phyloP scores from a whole-genome alignment of 805 yeast species.

The Vanderwaltozyma yarrowii region DNA sequence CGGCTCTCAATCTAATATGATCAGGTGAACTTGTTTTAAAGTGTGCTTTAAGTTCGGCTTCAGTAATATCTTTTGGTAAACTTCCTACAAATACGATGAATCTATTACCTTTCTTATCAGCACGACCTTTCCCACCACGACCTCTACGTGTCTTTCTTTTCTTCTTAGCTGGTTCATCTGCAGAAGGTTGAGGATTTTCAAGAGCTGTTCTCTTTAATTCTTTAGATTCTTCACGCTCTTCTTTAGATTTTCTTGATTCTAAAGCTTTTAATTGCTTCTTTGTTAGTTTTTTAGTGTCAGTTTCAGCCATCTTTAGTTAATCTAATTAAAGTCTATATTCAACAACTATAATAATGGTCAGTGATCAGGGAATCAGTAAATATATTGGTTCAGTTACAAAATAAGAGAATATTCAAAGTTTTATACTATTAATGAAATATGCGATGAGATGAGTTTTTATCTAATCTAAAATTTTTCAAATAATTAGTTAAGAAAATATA shows the following conservation, averaged over 20 bases:
- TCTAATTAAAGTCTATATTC: neutral
- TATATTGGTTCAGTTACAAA: no score
- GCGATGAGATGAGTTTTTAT: no score
- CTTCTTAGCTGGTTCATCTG: slow-evolving; percentile 38
- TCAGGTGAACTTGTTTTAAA: slow-evolving; percentile 69
- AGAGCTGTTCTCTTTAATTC: slow-evolving; percentile 17
- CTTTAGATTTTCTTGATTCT: slow-evolving; percentile 27
- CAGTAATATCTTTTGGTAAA: slow-evolving; percentile 62
- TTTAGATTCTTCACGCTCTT: slow-evolving; percentile 17
- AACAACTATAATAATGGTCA: no score
- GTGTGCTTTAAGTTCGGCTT: slow-evolving; percentile 54
- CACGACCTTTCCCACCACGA: slow-evolving; percentile 68
- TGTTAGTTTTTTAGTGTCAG: slow-evolving; percentile 24
- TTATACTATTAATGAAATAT: no score
- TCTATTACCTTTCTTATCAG: slow-evolving; percentile 49
- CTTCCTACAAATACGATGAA: slow-evolving; percentile 87
- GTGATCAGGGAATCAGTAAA: no score
- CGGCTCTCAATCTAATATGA: slow-evolving; percentile 64
- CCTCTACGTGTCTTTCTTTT: slow-evolving; percentile 48
- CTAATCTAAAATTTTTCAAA: no score
- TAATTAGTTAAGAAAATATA: no score
- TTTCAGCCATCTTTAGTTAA: slow-evolving; percentile 1
- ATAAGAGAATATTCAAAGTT: no score
- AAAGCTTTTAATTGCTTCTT: slow-evolving; percentile 30
- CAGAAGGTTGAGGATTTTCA: slow-evolving; percentile 16